These are phyloP conservation scores for Tricholomella constricta DNA, from an alignment of 768 basidiomycete genomes.

Conservation along the genomic window DNA sequence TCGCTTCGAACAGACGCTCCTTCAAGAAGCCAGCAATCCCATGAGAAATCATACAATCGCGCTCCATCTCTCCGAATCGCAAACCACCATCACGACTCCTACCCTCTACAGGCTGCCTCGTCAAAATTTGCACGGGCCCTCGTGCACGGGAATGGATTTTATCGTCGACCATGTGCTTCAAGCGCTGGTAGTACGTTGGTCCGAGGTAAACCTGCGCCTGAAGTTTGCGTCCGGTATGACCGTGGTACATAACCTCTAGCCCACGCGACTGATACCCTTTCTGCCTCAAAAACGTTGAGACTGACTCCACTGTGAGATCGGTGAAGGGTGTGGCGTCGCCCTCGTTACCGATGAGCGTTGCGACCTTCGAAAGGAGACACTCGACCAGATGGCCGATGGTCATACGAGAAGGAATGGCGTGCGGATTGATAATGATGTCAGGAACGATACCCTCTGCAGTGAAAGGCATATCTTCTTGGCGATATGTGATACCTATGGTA, in stretches of 20 bases:
- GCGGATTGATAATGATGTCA: constrained; percentile 97
- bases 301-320: constrained; percentile 94
- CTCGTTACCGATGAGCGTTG: constrained; percentile 94
- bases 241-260: constrained; percentile 98
- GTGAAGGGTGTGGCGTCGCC: constrained; percentile 99
- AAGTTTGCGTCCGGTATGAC: constrained; percentile 96
- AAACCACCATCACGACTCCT: constrained; percentile 97
- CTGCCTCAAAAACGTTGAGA: constrained; percentile 87
- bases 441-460: constrained; percentile 96
- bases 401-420: constrained; percentile 99
- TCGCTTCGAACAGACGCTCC: constrained; percentile 93
- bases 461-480: constrained; percentile 99
- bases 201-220: constrained; percentile 99
- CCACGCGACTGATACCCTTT: constrained; percentile 98
- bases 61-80: constrained; percentile 99
- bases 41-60: constrained; percentile 99
- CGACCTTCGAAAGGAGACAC: constrained; percentile 94
- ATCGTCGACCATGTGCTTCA: constrained; percentile 99
- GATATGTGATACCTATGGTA: constrained; percentile 98
- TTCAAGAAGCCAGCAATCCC: constrained; percentile 98
- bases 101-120: constrained; percentile 97
- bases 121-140: constrained; percentile 97
- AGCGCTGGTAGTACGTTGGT: constrained; percentile 97
- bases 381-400: constrained; percentile 99
- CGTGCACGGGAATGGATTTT: constrained; percentile 98